Evolutionary conservation across 805 yeast genomes (phyloP).

Genomic region (Tanozyma kutaoensis): DNA sequence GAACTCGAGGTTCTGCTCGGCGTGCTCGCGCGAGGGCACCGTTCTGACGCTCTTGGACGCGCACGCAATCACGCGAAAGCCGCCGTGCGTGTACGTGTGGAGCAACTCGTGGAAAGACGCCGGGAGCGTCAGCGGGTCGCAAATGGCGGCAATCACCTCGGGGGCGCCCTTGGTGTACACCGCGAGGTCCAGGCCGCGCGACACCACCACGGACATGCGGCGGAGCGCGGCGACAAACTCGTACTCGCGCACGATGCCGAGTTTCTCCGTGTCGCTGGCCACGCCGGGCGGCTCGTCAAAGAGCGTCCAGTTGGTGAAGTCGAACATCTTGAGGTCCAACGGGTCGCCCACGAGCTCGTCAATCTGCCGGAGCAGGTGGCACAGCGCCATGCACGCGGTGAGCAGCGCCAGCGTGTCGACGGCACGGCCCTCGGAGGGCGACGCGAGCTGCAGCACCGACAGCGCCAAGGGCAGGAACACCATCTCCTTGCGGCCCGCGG

Average conservation of each 20-base stretch:
- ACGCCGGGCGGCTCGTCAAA: conserved; percentile 28
- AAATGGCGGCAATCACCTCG: conserved; percentile 74
- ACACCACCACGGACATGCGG: conserved; percentile 76
- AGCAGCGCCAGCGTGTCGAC: no score
- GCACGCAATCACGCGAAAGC: conserved; percentile 91
- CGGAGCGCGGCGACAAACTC: conserved; percentile 80
- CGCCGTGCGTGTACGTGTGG: conserved; percentile 81
- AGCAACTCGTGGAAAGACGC: conserved; percentile 57
- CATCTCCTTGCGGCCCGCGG: conserved; percentile 24
- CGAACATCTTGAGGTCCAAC: conserved; percentile 84
- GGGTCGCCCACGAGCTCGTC: conserved; percentile 92
- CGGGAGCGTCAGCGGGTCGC: conserved; percentile 64
- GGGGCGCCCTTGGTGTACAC: conserved; percentile 92
- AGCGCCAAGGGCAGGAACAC: conserved; percentile 16
- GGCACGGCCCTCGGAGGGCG: not conserved
- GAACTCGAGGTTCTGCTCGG: conserved; percentile 60
- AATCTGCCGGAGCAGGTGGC: conserved; percentile 76
- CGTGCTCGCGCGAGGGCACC: conserved; percentile 36
- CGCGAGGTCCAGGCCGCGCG: conserved; percentile 3
- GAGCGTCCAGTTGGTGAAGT: conserved; percentile 68
- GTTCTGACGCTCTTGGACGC: conserved; percentile 39
- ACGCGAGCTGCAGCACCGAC: conserved; percentile 3
- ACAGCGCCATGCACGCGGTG: conserved; percentile 43
- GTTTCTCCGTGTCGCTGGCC: conserved; percentile 6
- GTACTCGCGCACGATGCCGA: conserved; percentile 34